Evolutionary conservation across 257 asterid species (phyloP), one percentile per base, ranked within the genome.

Genomic region (Lycium ferocissimum): DNA sequence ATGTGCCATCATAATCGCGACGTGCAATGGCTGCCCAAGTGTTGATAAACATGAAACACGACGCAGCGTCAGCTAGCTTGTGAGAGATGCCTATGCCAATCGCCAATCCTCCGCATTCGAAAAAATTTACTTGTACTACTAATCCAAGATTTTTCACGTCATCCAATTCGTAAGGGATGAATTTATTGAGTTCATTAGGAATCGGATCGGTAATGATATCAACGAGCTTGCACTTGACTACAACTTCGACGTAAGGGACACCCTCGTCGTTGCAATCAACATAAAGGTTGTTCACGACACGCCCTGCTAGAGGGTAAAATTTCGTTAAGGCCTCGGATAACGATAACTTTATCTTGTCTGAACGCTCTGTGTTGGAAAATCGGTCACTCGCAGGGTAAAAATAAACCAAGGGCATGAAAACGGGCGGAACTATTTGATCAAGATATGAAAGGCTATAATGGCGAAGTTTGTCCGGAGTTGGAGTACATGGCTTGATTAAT

Each of bases 401-500:
- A 15, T 69, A 69, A 37, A 38, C 7, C 0, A 69, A 53, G 53
- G 78, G 53, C 51, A 69, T 78, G 17, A 73, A 84, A 35, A 75
- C 17, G 0, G 91, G 90, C 3, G 93, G 92, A 2, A 85, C 72
- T 11, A 91, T 14, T 84, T 89, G 93, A 80, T 92, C 95, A 70
- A 92, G 93, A 84, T 87, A 89, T 35, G 95, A 92, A 14, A 92
- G 92, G 7, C 65, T 38, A 88, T 91, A 83, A 13, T 26, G 79
- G 26, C 63, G 17, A 9, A 73, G 84, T 7, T 81, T 49, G 17
- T 84, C 22, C 5, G 90, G 93, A 17, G 93, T 91, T 58, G 89
- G 83, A 62, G 84, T 83, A 43, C 87, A 87, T 20, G 93, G 95
- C 54, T 81, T 92, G 43, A 92, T 89, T 22, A 26, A 26, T 35